Conservation (phyloP, 2,329 filamentous ascomycete species). For the Thermoascus crustaceus region DNA sequence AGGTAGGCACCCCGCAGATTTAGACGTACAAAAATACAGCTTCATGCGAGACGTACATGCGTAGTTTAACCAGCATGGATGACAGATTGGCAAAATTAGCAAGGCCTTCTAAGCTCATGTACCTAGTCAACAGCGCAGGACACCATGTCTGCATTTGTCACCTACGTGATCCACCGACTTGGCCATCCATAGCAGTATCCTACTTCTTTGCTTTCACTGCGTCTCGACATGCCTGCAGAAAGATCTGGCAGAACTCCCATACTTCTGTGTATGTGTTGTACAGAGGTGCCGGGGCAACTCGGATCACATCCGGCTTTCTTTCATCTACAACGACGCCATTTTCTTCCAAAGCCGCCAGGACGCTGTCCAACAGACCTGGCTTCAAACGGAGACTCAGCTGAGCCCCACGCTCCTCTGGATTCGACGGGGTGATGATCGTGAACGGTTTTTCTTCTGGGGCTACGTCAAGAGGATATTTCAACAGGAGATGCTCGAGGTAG, state of each 20-base stretch:
- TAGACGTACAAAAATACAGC: too few relatives aligned
- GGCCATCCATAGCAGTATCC: too few relatives aligned
- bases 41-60: too few relatives aligned
- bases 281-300: slow-evolving; percentile 73
- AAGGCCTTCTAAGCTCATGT: too few relatives aligned
- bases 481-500: slow-evolving; percentile 64
- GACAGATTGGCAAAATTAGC: too few relatives aligned
- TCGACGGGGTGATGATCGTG: slow-evolving; percentile 60
- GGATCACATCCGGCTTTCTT: slow-evolving; percentile 74
- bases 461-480: slow-evolving; percentile 25
- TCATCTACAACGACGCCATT: slow-evolving; percentile 72
- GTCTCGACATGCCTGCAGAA: slow-evolving; percentile 41
- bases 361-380: slow-evolving; percentile 60
- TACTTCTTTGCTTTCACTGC: slow-evolving; percentile 20
- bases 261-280: slow-evolving; percentile 77
- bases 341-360: slow-evolving; percentile 56
- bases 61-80: too few relatives aligned
- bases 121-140: too few relatives aligned
- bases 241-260: slow-evolving; percentile 50
- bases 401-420: slow-evolving; percentile 61
- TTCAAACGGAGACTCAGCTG: slow-evolving; percentile 68
- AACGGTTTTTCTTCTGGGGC: slow-evolving; percentile 38
- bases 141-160: too few relatives aligned
- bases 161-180: too few relatives aligned
- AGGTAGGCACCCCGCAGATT: too few relatives aligned